Conservation (phyloP, 2,329 filamentous ascomycete species). For the Fusarium annulatum region DNA sequence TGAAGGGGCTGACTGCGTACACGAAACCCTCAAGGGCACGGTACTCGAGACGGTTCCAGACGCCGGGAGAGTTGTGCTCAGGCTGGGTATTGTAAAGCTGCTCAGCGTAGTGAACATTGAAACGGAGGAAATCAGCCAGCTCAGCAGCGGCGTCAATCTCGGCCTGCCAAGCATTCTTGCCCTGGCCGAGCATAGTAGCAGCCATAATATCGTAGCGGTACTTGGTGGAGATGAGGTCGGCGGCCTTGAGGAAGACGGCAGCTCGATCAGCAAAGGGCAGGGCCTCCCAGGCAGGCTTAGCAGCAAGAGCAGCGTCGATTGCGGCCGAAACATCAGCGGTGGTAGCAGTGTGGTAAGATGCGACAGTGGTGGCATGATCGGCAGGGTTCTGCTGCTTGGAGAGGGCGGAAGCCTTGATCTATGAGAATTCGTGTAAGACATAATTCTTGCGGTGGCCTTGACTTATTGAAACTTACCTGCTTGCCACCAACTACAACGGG, state of each 20-base stretch:
- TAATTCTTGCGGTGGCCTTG: background rate
- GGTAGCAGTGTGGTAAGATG: conserved; percentile 86
- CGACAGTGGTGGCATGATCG: conserved; percentile 79
- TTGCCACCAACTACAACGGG: conserved; percentile 88
- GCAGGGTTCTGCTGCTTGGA: conserved; percentile 84
- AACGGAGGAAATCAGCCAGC: conserved; percentile 90
- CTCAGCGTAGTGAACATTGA: conserved; percentile 94
- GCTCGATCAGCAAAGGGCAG: conserved; percentile 91
- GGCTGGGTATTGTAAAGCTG: conserved; percentile 92
- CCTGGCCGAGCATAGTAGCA: conserved; percentile 93
- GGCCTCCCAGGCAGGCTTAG: conserved; percentile 86
- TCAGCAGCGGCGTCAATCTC: conserved; percentile 97
- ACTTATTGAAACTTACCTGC: conserved; percentile 64
- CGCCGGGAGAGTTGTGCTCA: conserved; percentile 80
- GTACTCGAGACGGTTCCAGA: conserved; percentile 94
- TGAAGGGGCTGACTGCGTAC: conserved; percentile 94
- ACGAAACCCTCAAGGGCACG: conserved; percentile 93
- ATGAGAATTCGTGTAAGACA: conserved; percentile 22
- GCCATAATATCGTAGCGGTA: conserved; percentile 98
- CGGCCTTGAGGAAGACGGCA: conserved; percentile 94
- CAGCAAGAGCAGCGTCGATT: conserved; percentile 86
- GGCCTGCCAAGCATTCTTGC: conserved; percentile 99
- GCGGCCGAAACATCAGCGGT: conserved; percentile 79
- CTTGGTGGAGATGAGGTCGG: conserved; percentile 88
- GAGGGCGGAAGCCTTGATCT: conserved; percentile 75